Percentiles rank a stretch among this genome's conserved stretches.
phyloP scores from a whole-genome alignment of 331 rosid genomes.

The Pyracantha coccinea region DNA sequence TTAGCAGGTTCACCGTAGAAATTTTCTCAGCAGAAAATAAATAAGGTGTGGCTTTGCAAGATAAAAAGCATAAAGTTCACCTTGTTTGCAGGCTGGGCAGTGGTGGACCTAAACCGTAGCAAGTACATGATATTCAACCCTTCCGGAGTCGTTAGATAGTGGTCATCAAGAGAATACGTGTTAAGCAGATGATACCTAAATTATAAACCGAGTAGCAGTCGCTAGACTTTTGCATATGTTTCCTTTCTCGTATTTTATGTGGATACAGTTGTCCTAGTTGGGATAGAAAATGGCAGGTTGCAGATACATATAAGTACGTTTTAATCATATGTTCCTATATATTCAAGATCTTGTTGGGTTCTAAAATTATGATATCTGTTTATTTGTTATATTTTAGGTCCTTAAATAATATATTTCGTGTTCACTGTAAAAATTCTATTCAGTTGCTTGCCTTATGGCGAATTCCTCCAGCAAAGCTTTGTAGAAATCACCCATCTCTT shows the following conservation, averaged over 20 bases:
- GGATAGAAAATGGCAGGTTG: not conserved
- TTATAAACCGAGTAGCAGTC: not conserved
- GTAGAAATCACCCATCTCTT: not conserved
- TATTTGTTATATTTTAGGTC: not conserved
- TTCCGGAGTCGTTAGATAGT: not conserved
- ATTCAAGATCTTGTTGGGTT: not conserved
- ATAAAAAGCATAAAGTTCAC: not conserved
- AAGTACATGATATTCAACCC: not conserved
- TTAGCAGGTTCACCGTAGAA: not conserved
- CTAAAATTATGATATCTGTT: not conserved
- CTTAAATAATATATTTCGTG: not conserved
- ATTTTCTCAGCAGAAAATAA: not conserved
- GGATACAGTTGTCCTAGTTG: not conserved
- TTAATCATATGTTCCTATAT: not conserved
- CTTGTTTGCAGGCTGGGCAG: not conserved
- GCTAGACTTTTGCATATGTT: not conserved
- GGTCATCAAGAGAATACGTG: not conserved
- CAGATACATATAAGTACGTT: not conserved
- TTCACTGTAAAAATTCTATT: not conserved
- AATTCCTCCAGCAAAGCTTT: not conserved
- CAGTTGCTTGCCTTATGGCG: not conserved
- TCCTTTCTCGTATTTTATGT: not conserved
- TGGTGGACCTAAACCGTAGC: not conserved
- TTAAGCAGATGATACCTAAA: not conserved
- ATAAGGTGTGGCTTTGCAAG: not conserved